Conservation (phyloP, 805 yeast genomes). For the Hanseniaspora osmophila region DNA sequence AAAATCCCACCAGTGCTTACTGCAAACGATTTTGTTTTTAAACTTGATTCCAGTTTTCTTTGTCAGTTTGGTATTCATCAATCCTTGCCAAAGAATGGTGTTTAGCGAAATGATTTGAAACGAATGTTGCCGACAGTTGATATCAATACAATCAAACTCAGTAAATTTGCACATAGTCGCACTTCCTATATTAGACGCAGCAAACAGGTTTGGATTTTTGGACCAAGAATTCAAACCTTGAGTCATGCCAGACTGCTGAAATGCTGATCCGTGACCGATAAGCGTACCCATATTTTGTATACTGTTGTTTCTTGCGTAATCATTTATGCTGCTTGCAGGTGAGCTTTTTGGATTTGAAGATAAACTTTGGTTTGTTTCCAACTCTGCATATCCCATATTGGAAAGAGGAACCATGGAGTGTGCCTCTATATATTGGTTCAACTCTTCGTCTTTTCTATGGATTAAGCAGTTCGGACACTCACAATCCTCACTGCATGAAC, state of each 20-base stretch:
- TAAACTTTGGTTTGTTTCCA: neutral
- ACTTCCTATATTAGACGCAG: neutral
- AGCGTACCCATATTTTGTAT: too few species aligned
- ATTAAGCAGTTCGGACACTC: constrained; percentile 21
- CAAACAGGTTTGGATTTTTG: too few species aligned
- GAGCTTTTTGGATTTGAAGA: too few species aligned
- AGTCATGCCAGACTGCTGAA: too few species aligned
- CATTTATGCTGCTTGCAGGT: too few species aligned
- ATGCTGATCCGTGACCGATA: too few species aligned
- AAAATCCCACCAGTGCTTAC: constrained; percentile 23
- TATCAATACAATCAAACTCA: constrained; percentile 14
- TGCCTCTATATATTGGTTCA: constrained; percentile 16
- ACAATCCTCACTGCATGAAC: constrained; percentile 21
- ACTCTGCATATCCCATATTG: neutral
- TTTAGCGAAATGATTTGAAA: constrained; percentile 17
- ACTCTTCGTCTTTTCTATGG: constrained; percentile 23
- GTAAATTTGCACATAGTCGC: constrained; percentile 8
- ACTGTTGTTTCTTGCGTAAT: too few species aligned
- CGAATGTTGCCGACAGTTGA: constrained; percentile 16
- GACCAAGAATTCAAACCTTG: too few species aligned
- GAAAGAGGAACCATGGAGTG: constrained; percentile 6
- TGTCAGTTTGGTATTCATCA: constrained; percentile 14
- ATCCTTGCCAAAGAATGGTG: constrained; percentile 15
- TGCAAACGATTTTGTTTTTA: constrained; percentile 18
- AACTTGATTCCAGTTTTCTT: constrained; percentile 17